These are phyloP conservation scores for Tanozyma kutaoensis DNA, from an alignment of 805 yeast genomes.

Conservation along the genomic window DNA sequence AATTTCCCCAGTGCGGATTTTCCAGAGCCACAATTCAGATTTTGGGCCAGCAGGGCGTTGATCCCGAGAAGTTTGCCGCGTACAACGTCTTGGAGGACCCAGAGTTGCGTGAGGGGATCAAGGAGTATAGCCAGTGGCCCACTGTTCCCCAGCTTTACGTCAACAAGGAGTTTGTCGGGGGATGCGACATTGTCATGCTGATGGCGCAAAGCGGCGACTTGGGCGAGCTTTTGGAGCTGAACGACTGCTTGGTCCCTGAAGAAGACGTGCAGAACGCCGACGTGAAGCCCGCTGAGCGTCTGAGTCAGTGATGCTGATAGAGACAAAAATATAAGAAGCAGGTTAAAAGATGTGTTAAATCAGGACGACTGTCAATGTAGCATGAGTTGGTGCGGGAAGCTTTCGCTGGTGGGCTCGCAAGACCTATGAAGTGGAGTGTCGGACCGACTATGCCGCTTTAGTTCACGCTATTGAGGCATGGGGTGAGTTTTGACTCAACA, in stretches of 20 bases:
- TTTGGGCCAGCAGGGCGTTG: conserved; percentile 93
- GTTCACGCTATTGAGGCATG: too few relatives aligned
- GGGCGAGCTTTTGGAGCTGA: conserved; percentile 67
- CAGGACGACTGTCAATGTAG: too few relatives aligned
- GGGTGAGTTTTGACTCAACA: too few relatives aligned
- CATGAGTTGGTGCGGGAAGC: too few relatives aligned
- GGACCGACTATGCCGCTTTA: too few relatives aligned
- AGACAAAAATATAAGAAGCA: too few relatives aligned
- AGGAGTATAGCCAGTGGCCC: conserved; percentile 96
- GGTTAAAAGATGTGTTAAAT: too few relatives aligned
- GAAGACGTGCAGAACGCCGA: conserved; percentile 37
- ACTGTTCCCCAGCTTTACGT: conserved; percentile 95
- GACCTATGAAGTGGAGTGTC: too few relatives aligned
- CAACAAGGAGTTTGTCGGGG: conserved; percentile 86
- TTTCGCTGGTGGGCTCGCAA: too few relatives aligned
- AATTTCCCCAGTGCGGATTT: conserved; percentile 95
- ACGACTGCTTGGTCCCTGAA: conserved; percentile 68
- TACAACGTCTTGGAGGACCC: conserved; percentile 92
- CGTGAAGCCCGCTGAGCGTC: conserved; percentile 24
- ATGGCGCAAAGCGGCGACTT: conserved; percentile 92
- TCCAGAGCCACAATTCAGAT: conserved; percentile 90
- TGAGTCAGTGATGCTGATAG: too few relatives aligned
- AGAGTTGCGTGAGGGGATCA: conserved; percentile 88
- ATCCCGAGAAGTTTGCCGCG: conserved; percentile 92
- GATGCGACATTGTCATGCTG: conserved; percentile 86